These are phyloP conservation scores for Coemansia sp. DNA, from an alignment of 371 early-diverging fungal genomes.

Conservation along the genomic window DNA sequence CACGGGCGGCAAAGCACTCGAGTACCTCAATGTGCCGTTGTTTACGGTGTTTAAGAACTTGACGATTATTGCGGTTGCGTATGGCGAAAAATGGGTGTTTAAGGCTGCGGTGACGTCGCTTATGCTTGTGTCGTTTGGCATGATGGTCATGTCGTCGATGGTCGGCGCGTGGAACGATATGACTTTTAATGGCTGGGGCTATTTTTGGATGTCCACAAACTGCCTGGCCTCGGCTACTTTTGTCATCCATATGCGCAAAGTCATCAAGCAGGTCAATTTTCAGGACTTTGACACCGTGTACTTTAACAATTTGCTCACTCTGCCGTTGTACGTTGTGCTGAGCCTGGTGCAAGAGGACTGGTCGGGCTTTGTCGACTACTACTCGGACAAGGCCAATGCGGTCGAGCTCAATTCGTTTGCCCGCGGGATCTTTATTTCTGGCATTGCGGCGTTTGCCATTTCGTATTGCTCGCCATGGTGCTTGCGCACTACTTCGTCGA, in stretches of 20 bases:
- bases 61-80: constrained; percentile 95
- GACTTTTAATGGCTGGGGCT: constrained; percentile 66
- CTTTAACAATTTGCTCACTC: constrained; percentile 90
- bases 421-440: constrained; percentile 77
- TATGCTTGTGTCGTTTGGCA: constrained; percentile 79
- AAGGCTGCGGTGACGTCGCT: constrained; percentile 71
- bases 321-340: constrained; percentile 78
- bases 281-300: constrained; percentile 96
- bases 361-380: constrained; percentile 53
- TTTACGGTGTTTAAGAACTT: constrained; percentile 99
- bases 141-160: constrained; percentile 94
- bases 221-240: constrained; percentile 90
- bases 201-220: constrained; percentile 91
- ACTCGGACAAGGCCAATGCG: constrained; percentile 36
- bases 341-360: constrained; percentile 81
- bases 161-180: constrained; percentile 85
- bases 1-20: constrained; percentile 92
- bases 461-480: constrained; percentile 94
- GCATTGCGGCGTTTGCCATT: constrained; percentile 89
- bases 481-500: constrained; percentile 91
- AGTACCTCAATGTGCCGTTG: constrained; percentile 89
- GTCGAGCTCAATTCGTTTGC: constrained; percentile 56
- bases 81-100: constrained; percentile 87
- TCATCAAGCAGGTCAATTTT: constrained; percentile 79
- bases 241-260: constrained; percentile 85